Conservation (phyloP, 2,329 filamentous ascomycete genomes). For the Golovinomyces cichoracearum region DNA sequence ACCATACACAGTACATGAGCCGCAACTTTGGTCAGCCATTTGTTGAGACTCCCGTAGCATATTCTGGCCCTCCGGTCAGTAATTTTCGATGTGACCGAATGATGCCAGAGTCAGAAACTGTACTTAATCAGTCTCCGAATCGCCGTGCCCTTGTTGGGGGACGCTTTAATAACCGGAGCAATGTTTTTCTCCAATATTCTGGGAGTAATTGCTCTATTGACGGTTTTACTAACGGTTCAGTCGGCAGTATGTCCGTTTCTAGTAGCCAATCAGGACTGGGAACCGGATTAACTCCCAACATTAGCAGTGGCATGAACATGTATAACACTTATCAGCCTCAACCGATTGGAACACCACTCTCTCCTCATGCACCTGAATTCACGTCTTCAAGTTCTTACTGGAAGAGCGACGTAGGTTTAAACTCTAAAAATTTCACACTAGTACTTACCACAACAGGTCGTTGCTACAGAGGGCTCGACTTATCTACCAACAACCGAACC, state of each 20-base stretch:
- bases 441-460: conserved; percentile 18
- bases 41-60: conserved; percentile 11
- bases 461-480: conserved; percentile 35
- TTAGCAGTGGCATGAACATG: conserved; percentile 9
- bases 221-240: conserved; percentile 12
- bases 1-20: conserved; percentile 23
- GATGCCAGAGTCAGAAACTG: conserved; percentile 10
- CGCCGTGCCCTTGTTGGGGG: conserved; percentile 10
- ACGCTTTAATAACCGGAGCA: conserved; percentile 12
- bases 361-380: conserved; percentile 50
- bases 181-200: conserved; percentile 13
- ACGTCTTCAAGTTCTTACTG: conserved; percentile 23
- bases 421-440: conserved; percentile 5
- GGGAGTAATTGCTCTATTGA: conserved; percentile 15
- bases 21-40: conserved; percentile 14
- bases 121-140: conserved; percentile 9
- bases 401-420: conserved; percentile 14
- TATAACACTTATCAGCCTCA: conserved; percentile 22
- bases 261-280: conserved; percentile 7
- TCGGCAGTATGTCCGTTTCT: conserved; percentile 10
- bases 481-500: conserved; percentile 75
- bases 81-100: conserved; percentile 13
- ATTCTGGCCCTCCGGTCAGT: conserved; percentile 8
- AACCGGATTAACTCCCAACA: conserved; percentile 4
- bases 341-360: conserved; percentile 37